Evolutionary conservation across 148 eudicot species (phyloP).

Genomic region (Spergularia marina): DNA sequence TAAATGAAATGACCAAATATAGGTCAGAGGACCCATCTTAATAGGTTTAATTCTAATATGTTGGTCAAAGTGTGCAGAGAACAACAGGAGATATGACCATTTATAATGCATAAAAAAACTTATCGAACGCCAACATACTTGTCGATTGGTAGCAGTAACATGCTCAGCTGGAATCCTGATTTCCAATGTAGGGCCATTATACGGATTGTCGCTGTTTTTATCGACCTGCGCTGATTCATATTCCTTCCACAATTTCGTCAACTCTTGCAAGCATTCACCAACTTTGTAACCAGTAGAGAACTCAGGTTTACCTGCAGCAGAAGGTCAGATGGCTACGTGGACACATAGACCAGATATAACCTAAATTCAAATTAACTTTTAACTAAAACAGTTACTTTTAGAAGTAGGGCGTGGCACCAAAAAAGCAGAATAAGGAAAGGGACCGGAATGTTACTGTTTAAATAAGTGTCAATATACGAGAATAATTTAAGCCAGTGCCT

Average conservation of each 20-base stretch:
- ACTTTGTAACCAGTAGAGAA: slow-evolving; percentile 60
- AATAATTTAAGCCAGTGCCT: neutral
- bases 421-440: neutral
- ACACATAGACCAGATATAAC: slow-evolving; percentile 12
- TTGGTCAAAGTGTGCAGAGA: neutral
- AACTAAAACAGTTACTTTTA: neutral
- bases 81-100: neutral
- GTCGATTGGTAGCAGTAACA: slow-evolving; percentile 94
- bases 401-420: neutral
- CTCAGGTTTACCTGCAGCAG: slow-evolving; percentile 66
- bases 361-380: neutral
- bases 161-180: slow-evolving; percentile 88
- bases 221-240: slow-evolving; percentile 54
- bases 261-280: slow-evolving; percentile 93
- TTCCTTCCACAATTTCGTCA: slow-evolving; percentile 84
- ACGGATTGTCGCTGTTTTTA: slow-evolving; percentile 49
- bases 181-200: slow-evolving; percentile 74
- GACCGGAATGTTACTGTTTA: slow-evolving; percentile 1
- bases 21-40: neutral
- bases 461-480: neutral
- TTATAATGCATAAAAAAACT: neutral
- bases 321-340: slow-evolving; percentile 9
- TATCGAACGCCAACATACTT: slow-evolving; percentile 43
- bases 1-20: neutral
- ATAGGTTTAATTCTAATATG: neutral